These are phyloP conservation scores for Thalassia testudinum DNA, from an alignment of 116 monocot species.

Conservation along the genomic window DNA sequence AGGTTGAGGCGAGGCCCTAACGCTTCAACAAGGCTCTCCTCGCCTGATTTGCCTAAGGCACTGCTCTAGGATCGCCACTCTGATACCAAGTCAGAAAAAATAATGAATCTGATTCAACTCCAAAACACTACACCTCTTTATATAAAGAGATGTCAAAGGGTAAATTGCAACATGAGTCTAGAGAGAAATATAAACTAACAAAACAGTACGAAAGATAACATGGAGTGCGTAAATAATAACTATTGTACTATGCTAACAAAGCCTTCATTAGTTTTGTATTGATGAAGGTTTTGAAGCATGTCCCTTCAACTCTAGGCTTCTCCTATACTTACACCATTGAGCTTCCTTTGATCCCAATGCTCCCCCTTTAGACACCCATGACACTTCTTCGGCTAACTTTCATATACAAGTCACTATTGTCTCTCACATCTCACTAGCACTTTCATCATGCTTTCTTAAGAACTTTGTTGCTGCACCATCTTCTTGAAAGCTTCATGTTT, in stretches of 20 bases:
- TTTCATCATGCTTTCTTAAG: constrained; percentile 9
- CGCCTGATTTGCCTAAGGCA: neutral
- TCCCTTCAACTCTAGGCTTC: too few species aligned
- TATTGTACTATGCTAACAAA: neutral
- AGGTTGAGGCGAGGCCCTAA: too few species aligned
- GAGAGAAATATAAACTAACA: too few species aligned
- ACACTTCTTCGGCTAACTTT: constrained; percentile 47
- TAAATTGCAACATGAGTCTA: too few species aligned
- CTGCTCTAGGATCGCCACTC: neutral
- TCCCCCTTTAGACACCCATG: constrained; percentile 55
- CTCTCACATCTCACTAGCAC: constrained; percentile 23
- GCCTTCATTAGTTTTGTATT: neutral
- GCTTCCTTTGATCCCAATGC: constrained; percentile 56
- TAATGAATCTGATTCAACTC: too few species aligned
- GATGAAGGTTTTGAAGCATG: too few species aligned
- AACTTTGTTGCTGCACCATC: neutral
- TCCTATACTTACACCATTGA: constrained; percentile 24
- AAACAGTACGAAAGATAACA: too few species aligned
- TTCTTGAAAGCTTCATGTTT: neutral
- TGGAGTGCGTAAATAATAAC: too few species aligned
- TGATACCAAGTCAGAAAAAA: too few species aligned
- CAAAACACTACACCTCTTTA: too few species aligned
- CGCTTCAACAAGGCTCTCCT: too few species aligned
- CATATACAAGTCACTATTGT: constrained; percentile 21
- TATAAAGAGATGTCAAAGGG: too few species aligned